phyloP scores from a whole-genome alignment of 495 filamentous ascomycete species.

The Aspergillus biplanus region DNA sequence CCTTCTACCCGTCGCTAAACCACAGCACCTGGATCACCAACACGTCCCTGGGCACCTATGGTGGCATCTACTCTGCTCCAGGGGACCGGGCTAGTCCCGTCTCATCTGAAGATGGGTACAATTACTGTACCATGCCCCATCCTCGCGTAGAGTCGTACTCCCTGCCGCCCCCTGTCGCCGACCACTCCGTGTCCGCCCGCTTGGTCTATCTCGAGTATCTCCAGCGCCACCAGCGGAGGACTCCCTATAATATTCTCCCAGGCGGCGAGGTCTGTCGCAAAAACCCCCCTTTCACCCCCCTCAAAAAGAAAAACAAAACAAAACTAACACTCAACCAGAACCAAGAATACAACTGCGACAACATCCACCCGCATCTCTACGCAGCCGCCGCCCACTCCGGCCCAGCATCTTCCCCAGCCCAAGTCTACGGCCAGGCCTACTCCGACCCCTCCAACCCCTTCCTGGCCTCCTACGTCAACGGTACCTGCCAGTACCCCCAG shows the following conservation, averaged over 20 bases:
- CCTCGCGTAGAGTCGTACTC: conserved; percentile 40
- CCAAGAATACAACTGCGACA: conserved; percentile 46
- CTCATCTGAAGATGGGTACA: conserved; percentile 35
- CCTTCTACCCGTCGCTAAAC: conserved; percentile 48
- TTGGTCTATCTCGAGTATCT: conserved; percentile 48
- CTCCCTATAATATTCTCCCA: conserved; percentile 48
- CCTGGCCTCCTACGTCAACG: conserved; percentile 36
- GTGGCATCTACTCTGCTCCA: conserved; percentile 43
- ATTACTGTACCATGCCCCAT: conserved; percentile 53
- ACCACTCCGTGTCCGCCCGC: conserved; percentile 33
- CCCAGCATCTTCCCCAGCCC: conserved; percentile 31
- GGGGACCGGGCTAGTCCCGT: conserved; percentile 32
- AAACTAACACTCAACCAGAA: conserved; percentile 31
- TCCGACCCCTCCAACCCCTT: conserved; percentile 45
- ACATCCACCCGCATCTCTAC: conserved; percentile 44
- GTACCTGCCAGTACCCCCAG: conserved; percentile 49
- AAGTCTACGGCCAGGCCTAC: conserved; percentile 47
- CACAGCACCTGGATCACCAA: conserved; percentile 45
- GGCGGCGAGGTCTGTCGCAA: conserved; percentile 39
- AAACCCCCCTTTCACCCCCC: not conserved
- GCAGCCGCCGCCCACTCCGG: conserved; percentile 28
- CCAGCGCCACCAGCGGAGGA: conserved; percentile 47
- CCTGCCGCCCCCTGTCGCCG: conserved; percentile 33
- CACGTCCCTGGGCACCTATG: conserved; percentile 43
- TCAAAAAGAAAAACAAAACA: not conserved